Conservation (phyloP, 2,329 filamentous ascomycete species). For the Colletotrichum sp. region DNA sequence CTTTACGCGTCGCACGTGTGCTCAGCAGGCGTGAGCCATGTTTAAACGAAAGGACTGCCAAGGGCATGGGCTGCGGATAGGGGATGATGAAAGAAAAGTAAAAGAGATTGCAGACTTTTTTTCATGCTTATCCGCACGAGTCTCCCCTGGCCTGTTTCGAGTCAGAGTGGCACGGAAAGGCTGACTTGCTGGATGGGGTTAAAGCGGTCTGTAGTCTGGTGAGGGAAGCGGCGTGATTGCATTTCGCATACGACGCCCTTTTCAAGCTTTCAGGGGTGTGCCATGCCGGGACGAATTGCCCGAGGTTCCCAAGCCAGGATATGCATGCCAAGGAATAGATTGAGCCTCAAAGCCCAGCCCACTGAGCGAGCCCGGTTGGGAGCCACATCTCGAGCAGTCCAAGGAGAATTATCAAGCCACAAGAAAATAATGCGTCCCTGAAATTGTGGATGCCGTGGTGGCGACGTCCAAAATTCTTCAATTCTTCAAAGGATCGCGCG, state of each 20-base stretch:
- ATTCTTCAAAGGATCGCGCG: neutral
- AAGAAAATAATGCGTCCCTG: neutral
- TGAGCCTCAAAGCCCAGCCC: conserved; percentile 12
- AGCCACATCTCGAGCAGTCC: neutral
- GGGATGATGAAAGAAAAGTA: neutral
- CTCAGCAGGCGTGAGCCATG: neutral
- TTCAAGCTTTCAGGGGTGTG: neutral
- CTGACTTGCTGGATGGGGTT: neutral
- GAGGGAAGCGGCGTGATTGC: neutral
- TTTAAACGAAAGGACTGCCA: neutral
- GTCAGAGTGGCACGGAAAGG: neutral
- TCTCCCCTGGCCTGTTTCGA: conserved; percentile 4
- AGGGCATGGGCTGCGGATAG: neutral
- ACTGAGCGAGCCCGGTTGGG: neutral
- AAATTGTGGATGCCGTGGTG: neutral
- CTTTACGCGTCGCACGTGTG: neutral
- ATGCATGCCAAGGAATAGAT: conserved; percentile 5
- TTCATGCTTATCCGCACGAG: neutral
- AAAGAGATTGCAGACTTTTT: neutral
- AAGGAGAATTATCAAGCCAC: neutral
- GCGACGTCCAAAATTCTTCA: neutral
- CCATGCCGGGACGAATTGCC: neutral
- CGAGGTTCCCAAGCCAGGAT: neutral
- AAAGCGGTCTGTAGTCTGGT: neutral
- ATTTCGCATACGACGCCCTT: neutral